Evolutionary conservation across 108 stramenopile species (phyloP), one percentile per base, ranked within the genome.

Genomic region (Cyclotella kingstonii): DNA sequence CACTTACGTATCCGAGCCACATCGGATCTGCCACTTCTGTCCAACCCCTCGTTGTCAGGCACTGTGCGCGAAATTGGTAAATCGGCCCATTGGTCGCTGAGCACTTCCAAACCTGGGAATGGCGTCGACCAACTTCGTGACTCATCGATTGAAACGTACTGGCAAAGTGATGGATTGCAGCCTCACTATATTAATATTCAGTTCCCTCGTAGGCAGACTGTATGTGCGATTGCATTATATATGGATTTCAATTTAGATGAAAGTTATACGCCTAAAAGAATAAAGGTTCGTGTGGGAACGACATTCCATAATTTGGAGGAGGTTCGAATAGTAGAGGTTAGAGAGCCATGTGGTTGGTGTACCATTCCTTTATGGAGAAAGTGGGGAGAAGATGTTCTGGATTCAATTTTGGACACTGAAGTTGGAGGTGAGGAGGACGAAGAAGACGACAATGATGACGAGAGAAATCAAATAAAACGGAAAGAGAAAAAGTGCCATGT

Each of bases 61-160:
- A 62, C 70, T 1, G 69, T 71, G 2, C 87, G 91, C 8, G 89
- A 90, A 63, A 88, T 95, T 33, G 89, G 89, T 3, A 53, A 67
- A 22, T 81, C 95, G 63, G 96, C 95, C 0, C 84, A 79, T 15
- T 98, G 96, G 96, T 81, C 91, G 30, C 72, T 98, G 0, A 84
- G 84, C 25, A 89, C 93, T 6, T 96, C 97, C 55, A 98, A 98
- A 69, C 97, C 98, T 10, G 97, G 97, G 12, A 98, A 98, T 66
- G 97, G 97, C 1, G 95, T 98, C 6, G 95, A 95, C 47, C 96
- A 97, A 79, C 70, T 98, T 6, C 71, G 89, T 30, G 89, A 95
- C 60, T 66, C 68, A 4, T 76, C 66, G 62, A 48, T 69, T 11
- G 90, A 95, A 26, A 95, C 95, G 0, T 97, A 97, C 55, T 98